phyloP scores from a whole-genome alignment of 179 eudicot genomes.

The Heliamphora pulchella region DNA sequence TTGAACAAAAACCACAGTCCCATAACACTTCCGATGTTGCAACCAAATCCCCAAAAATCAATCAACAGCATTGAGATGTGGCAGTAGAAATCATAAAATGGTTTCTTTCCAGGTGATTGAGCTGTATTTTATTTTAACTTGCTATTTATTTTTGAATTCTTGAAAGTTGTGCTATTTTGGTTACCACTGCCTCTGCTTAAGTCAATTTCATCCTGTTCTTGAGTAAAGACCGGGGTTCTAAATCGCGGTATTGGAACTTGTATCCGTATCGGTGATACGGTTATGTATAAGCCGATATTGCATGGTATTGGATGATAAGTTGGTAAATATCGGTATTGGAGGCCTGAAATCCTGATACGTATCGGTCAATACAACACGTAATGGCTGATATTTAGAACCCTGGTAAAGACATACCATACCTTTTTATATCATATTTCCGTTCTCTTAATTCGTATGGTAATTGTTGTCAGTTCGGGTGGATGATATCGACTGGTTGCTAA shows the following conservation, averaged over 20 bases:
- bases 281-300: too few relatives aligned
- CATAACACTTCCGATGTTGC: too few relatives aligned
- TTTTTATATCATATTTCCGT: not conserved
- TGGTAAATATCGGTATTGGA: too few relatives aligned
- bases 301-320: too few relatives aligned
- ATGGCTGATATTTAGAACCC: too few relatives aligned
- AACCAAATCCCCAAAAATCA: too few relatives aligned
- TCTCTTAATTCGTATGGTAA: not conserved
- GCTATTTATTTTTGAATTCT: not conserved
- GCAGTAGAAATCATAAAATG: not conserved
- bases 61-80: not conserved
- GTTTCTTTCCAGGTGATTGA: not conserved
- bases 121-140: not conserved
- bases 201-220: not conserved
- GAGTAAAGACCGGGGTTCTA: not conserved
- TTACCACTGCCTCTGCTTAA: not conserved
- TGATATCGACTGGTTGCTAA: not conserved
- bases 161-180: not conserved
- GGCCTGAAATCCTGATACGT: too few relatives aligned
- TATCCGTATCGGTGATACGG: too few relatives aligned
- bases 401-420: not conserved
- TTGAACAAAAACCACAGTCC: too few relatives aligned
- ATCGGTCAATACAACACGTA: too few relatives aligned
- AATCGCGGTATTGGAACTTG: too few relatives aligned
- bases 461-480: not conserved